Evolutionary conservation across 148 eudicot genomes (phyloP).

Genomic region (Spergularia bocconei): DNA sequence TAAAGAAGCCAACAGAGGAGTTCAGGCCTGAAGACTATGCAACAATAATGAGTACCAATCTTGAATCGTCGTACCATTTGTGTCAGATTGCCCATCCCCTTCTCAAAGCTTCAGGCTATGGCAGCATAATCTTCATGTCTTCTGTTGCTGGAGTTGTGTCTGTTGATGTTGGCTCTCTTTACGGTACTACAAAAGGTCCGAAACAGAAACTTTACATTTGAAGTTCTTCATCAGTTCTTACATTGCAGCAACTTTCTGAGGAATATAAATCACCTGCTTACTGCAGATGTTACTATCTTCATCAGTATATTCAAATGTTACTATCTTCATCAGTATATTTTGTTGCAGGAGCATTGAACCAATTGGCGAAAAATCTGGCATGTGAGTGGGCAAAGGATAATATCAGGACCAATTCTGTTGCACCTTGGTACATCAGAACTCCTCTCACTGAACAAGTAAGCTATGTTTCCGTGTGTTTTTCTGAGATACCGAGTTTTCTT

Average conservation of each 20-base stretch:
- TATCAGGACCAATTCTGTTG: conserved; percentile 56
- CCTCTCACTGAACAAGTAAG: conserved; percentile 41
- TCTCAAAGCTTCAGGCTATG: conserved; percentile 46
- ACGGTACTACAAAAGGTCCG: conserved; percentile 50
- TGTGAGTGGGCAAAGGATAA: conserved; percentile 84
- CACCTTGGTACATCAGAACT: conserved; percentile 57
- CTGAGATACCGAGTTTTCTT: too few relatives aligned
- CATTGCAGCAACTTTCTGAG: too few relatives aligned
- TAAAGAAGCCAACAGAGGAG: conserved; percentile 31
- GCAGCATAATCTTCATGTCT: conserved; percentile 52
- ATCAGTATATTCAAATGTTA: too few relatives aligned
- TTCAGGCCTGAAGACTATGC: conserved; percentile 34
- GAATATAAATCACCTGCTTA: too few relatives aligned
- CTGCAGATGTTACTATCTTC: too few relatives aligned
- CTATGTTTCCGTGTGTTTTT: not conserved
- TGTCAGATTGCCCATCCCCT: conserved; percentile 57
- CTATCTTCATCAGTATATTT: too few relatives aligned
- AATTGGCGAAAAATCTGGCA: conserved; percentile 39
- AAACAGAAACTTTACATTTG: not conserved
- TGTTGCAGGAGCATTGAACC: conserved; percentile 34
- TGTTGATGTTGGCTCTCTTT: conserved; percentile 33
- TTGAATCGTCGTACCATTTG: conserved; percentile 53
- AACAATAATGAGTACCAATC: conserved; percentile 38
- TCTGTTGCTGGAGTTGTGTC: conserved; percentile 42
- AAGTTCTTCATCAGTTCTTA: too few relatives aligned